These are phyloP conservation scores for Cyathus striatus DNA, from an alignment of 768 basidiomycete genomes.

Conservation along the genomic window DNA sequence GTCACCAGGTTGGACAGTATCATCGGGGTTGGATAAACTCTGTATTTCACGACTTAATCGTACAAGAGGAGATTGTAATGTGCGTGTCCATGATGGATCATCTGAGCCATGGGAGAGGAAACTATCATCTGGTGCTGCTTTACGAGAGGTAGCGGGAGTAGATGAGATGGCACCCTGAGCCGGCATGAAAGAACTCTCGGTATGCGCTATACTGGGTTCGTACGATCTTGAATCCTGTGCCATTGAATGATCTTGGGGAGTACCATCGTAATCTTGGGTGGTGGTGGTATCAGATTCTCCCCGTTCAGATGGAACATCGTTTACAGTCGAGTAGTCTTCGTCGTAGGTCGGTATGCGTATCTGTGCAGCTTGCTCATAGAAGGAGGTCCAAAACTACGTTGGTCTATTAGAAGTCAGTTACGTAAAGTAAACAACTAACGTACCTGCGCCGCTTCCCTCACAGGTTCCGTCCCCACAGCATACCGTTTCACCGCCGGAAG, in stretches of 20 bases:
- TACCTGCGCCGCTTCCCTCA: slow-evolving; percentile 87
- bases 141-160: slow-evolving; percentile 58
- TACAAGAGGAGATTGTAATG: slow-evolving; percentile 70
- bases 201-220: slow-evolving; percentile 44
- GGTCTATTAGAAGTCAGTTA: neutral
- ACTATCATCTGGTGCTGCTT: slow-evolving; percentile 29
- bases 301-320: slow-evolving; percentile 41
- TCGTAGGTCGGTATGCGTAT: slow-evolving; percentile 75
- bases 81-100: slow-evolving; percentile 65
- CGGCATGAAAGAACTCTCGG: slow-evolving; percentile 73
- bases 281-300: slow-evolving; percentile 21
- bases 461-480: slow-evolving; percentile 81
- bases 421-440: slow-evolving; percentile 12
- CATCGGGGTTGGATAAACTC: slow-evolving; percentile 44
- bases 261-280: too few species aligned
- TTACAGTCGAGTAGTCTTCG: slow-evolving; percentile 55
- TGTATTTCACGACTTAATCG: slow-evolving; percentile 61
- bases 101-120: slow-evolving; percentile 35
- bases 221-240: too few species aligned
- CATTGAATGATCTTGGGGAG: too few species aligned
- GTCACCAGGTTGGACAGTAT: slow-evolving; percentile 6
- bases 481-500: slow-evolving; percentile 89
- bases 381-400: slow-evolving; percentile 88
- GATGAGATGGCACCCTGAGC: slow-evolving; percentile 70
- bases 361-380: slow-evolving; percentile 92